Percentiles rank a stretch among this genome's conserved stretches.
phyloP scores from a whole-genome alignment of 495 filamentous ascomycete genomes.

The Podospora sp. region DNA sequence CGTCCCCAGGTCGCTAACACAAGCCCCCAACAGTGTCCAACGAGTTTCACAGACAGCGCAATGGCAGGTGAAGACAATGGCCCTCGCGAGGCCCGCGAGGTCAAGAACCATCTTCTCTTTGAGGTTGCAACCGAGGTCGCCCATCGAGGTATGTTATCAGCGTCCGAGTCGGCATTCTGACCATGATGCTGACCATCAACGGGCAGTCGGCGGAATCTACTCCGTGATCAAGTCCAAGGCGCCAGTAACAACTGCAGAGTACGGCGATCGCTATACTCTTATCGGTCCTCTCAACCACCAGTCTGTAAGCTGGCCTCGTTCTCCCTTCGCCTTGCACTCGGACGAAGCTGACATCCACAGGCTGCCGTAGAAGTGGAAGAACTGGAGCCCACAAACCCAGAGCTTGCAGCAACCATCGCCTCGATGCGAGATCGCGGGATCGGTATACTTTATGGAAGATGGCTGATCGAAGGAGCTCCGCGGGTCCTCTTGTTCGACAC shows the following conservation, averaged over 20 bases:
- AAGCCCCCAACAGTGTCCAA: background rate
- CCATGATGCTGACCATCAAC: background rate
- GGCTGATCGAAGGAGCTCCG: constrained; percentile 96
- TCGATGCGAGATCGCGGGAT: constrained; percentile 92
- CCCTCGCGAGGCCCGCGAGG: constrained; percentile 46
- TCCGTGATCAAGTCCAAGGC: constrained; percentile 99
- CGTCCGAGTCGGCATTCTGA: background rate
- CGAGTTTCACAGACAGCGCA: constrained; percentile 6
- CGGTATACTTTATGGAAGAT: constrained; percentile 87
- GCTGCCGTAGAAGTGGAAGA: constrained; percentile 96
- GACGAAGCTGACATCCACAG: constrained; percentile 41
- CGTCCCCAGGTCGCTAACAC: constrained; percentile 13
- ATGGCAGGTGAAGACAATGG: constrained; percentile 37
- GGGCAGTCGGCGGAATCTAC: constrained; percentile 94
- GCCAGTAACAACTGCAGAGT: constrained; percentile 95
- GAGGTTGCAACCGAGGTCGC: constrained; percentile 96
- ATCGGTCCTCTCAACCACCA: constrained; percentile 91
- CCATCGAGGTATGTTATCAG: constrained; percentile 71
- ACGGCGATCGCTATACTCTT: constrained; percentile 95
- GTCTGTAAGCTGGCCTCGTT: constrained; percentile 63
- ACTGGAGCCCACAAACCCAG: constrained; percentile 78
- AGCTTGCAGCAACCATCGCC: constrained; percentile 77
- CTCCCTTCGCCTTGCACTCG: background rate
- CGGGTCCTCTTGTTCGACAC: constrained; percentile 94
- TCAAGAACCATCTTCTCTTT: constrained; percentile 68